Percentiles rank a stretch among this genome's conserved stretches.
Conservation (phyloP, 495 filamentous ascomycete species). For the Saxophila tyrrhenica region DNA sequence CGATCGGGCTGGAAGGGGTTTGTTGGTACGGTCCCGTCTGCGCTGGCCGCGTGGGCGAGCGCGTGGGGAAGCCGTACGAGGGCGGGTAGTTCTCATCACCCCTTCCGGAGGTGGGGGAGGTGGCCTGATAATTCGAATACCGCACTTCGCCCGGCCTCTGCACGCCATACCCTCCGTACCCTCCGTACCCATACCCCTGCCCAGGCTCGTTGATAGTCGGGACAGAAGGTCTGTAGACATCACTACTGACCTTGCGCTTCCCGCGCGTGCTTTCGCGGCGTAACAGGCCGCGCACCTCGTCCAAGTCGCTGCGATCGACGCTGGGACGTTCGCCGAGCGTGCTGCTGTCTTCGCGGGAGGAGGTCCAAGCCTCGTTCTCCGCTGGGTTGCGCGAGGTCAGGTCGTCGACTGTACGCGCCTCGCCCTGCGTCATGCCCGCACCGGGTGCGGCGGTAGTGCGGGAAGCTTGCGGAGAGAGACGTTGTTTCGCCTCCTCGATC, state of each 20-base stretch:
- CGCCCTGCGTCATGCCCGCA: slow-evolving; percentile 25
- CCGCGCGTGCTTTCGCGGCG: slow-evolving; percentile 22
- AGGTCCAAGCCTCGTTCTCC: slow-evolving; percentile 21
- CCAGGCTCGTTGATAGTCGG: slow-evolving; percentile 20
- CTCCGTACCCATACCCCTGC: not conserved
- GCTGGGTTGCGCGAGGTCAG: slow-evolving; percentile 15
- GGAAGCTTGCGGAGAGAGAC: slow-evolving; percentile 15
- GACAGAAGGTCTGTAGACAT: slow-evolving; percentile 5
- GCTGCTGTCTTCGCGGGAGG: slow-evolving; percentile 15
- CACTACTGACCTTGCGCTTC: slow-evolving; percentile 14
- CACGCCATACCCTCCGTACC: no score
- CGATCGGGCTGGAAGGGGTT: slow-evolving; percentile 2
- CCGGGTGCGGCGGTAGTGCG: slow-evolving; percentile 27
- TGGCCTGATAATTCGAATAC: not conserved
- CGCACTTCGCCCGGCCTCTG: not conserved
- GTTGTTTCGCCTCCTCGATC: slow-evolving; percentile 15
- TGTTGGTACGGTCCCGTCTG: not conserved
- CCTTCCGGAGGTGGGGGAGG: not conserved
- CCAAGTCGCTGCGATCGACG: slow-evolving; percentile 18
- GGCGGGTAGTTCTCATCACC: not conserved
- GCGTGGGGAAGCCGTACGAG: not conserved
- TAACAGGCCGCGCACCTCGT: slow-evolving; percentile 24
- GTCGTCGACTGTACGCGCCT: slow-evolving; percentile 11
- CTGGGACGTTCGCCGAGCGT: slow-evolving; percentile 20
- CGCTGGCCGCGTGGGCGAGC: not conserved